Conservation (phyloP, 495 filamentous ascomycete species). For the Amniculicola lignicola region DNA sequence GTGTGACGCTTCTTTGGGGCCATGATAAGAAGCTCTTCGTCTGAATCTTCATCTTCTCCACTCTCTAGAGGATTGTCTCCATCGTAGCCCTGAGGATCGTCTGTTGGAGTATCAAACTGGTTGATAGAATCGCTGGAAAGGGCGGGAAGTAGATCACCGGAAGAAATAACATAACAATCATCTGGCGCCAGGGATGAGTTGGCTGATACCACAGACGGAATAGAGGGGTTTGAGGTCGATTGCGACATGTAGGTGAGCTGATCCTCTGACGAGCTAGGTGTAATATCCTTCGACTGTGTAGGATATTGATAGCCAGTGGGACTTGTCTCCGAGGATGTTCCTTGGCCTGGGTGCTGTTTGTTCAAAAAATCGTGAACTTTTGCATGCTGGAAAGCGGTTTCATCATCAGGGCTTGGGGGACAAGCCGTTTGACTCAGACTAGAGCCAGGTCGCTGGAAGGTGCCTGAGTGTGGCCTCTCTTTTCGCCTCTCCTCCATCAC, state of each 20-base stretch:
- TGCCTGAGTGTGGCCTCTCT: constrained; percentile 13
- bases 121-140: constrained; percentile 33
- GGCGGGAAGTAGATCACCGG: constrained; percentile 26
- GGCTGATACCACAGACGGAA: constrained; percentile 46
- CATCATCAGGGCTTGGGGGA: constrained; percentile 44
- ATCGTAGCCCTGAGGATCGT: constrained; percentile 54
- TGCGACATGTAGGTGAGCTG: constrained; percentile 44
- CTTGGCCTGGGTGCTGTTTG: constrained; percentile 6
- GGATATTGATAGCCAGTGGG: constrained; percentile 28
- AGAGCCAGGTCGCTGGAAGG: constrained; percentile 18
- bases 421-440: constrained; percentile 32
- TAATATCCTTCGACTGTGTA: constrained; percentile 25
- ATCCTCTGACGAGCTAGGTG: constrained; percentile 45
- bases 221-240: constrained; percentile 46
- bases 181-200: constrained; percentile 39
- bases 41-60: constrained; percentile 39
- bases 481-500: constrained; percentile 26
- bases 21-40: constrained; percentile 37
- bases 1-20: constrained; percentile 28
- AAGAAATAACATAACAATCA: constrained; percentile 24
- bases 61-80: constrained; percentile 36
- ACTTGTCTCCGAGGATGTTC: constrained; percentile 32
- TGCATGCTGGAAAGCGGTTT: constrained; percentile 26
- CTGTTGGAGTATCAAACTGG: constrained; percentile 32
- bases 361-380: constrained; percentile 25